These are phyloP conservation scores for Ceratobasidium sp. DNA, from an alignment of 1,284 basidiomycete species.

Conservation along the genomic window DNA sequence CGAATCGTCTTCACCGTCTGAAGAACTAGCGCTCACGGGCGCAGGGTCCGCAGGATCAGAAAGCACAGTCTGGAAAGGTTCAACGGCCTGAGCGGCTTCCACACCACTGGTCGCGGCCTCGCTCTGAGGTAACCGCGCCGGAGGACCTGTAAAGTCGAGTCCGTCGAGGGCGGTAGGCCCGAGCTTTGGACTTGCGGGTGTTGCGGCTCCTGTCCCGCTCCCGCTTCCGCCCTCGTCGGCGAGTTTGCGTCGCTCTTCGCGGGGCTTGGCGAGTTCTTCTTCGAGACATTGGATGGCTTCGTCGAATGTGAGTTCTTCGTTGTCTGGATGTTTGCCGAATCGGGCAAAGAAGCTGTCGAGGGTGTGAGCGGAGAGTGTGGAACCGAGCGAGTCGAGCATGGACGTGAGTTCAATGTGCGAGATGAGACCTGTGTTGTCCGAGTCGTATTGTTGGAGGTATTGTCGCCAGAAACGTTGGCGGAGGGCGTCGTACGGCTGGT, in stretches of 20 bases:
- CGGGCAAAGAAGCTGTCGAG: conserved; percentile 83
- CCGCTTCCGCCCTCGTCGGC: conserved; percentile 39
- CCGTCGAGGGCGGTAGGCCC: conserved; percentile 42
- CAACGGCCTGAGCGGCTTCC: conserved; percentile 46
- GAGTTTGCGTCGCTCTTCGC: conserved; percentile 69
- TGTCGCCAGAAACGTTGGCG: conserved; percentile 93
- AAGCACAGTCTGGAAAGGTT: conserved; percentile 39
- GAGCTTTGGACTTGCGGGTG: conserved; percentile 40
- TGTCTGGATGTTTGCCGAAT: conserved; percentile 71
- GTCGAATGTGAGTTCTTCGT: conserved; percentile 80
- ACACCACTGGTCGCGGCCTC: conserved; percentile 55
- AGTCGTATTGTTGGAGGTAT: conserved; percentile 91
- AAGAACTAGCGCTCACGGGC: conserved; percentile 52
- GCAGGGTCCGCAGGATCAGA: conserved; percentile 55
- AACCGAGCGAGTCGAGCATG: conserved; percentile 98
- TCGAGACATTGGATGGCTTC: conserved; percentile 86
- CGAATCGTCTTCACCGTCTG: conserved; percentile 61
- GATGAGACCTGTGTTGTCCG: conserved; percentile 81
- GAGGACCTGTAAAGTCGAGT: conserved; percentile 50
- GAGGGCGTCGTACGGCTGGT: conserved; percentile 92
- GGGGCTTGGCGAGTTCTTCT: conserved; percentile 76
- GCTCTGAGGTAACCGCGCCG: conserved; percentile 53
- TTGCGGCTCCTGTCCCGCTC: conserved; percentile 34
- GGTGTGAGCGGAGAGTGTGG: conserved; percentile 85
- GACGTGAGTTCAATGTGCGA: conserved; percentile 90